A percentile compares a stretch with the other conserved stretches of the same genome.
Conservation (phyloP, 331 rosid genomes). For the Quercus lobata region DNA sequence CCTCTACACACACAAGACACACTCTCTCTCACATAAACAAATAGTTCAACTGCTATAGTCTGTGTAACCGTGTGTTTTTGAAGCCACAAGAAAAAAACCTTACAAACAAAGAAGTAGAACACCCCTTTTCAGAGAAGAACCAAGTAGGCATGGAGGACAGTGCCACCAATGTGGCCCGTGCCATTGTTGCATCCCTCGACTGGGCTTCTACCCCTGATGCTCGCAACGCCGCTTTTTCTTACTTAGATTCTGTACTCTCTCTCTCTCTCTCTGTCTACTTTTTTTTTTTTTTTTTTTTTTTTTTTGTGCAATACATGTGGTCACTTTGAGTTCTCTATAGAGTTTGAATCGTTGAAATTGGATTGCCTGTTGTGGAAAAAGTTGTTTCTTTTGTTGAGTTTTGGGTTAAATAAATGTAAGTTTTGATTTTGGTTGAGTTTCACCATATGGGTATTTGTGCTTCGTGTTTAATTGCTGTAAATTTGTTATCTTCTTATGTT, state of each 20-base stretch:
- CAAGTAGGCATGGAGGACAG: conserved; percentile 47
- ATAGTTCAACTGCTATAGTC: too few relatives aligned
- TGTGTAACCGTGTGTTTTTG: neutral
- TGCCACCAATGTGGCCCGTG: conserved; percentile 73
- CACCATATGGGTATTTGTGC: neutral
- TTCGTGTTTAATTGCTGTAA: neutral
- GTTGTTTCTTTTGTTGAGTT: neutral
- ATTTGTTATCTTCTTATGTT: neutral
- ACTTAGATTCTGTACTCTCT: conserved; percentile 67
- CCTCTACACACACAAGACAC: too few relatives aligned
- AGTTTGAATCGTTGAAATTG: neutral
- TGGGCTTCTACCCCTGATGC: conserved; percentile 75
- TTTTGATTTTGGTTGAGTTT: neutral
- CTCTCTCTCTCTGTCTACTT: neutral
- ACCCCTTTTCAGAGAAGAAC: neutral
- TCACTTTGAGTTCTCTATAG: neutral
- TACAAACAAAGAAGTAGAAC: neutral
- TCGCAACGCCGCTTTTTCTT: conserved; percentile 68
- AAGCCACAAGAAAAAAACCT: neutral
- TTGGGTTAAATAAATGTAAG: neutral
- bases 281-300: neutral
- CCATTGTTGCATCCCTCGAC: conserved; percentile 77
- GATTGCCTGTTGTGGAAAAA: neutral
- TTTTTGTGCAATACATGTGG: neutral
- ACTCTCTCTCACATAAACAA: too few relatives aligned